A percentile compares a stretch with the other conserved stretches of the same genome.
Evolutionary conservation across 805 yeast genomes (phyloP).

Genomic region (Spathaspora passalidarum): DNA sequence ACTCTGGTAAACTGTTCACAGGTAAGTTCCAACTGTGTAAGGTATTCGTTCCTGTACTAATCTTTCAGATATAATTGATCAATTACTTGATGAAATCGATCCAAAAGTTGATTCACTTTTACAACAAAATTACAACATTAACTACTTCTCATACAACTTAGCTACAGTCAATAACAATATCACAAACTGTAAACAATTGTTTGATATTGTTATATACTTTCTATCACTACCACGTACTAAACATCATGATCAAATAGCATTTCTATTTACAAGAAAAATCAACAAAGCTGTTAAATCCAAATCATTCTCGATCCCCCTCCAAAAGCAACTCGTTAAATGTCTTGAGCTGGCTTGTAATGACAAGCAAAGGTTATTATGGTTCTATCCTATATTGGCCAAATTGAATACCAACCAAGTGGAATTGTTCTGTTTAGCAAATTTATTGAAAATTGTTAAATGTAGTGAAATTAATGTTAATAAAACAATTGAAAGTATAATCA

Average conservation of each 20-base stretch:
- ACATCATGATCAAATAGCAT: constrained; percentile 5
- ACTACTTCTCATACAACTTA: constrained; percentile 4
- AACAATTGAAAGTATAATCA: constrained; percentile 1
- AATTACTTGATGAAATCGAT: constrained; percentile 6
- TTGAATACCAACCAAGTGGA: constrained; percentile 3
- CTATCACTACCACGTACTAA: neutral
- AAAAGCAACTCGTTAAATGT: constrained; percentile 1
- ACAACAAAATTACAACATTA: constrained; percentile 3
- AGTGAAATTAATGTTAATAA: neutral
- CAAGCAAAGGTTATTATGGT: constrained; percentile 3
- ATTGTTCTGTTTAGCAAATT: constrained; percentile 6
- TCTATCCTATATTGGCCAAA: constrained; percentile 6
- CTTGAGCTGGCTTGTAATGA: neutral
- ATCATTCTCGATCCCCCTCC: neutral
- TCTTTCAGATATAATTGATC: constrained; percentile 1
- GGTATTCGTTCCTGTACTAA: neutral
- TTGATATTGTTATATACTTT: constrained; percentile 4
- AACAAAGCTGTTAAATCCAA: neutral
- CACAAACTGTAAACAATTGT: constrained; percentile 1
- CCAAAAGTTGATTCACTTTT: neutral
- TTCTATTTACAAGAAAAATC: constrained; percentile 1
- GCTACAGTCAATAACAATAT: neutral
- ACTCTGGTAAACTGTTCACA: neutral
- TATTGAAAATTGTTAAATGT: constrained; percentile 1
- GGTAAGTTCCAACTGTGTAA: neutral